Conservation (phyloP, 1,139 yeast genomes). For the Zygosaccharomyces pseudobailii region DNA sequence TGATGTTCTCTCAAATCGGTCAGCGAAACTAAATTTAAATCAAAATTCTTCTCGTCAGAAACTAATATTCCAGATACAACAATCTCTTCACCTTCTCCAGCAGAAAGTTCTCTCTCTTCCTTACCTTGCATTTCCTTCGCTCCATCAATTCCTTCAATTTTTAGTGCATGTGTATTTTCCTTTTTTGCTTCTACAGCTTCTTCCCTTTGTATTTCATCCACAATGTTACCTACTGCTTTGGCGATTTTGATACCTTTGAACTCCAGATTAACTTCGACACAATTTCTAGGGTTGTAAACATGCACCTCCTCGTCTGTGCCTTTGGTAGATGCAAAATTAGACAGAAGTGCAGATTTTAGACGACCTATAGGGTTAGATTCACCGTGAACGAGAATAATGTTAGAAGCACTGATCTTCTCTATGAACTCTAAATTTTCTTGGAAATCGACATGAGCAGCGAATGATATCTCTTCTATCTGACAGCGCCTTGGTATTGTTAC, state of each 20-base stretch:
- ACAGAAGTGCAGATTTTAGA: conserved; percentile 81
- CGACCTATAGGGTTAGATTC: conserved; percentile 98
- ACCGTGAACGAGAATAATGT: conserved; percentile 92
- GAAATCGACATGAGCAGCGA: conserved; percentile 98
- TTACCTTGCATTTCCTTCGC: conserved; percentile 21
- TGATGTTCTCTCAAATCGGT: conserved; percentile 81
- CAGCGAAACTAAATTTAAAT: conserved; percentile 71
- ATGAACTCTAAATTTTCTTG: conserved; percentile 90
- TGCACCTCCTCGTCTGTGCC: conserved; percentile 90
- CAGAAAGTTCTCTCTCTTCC: conserved; percentile 10
- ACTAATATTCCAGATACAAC: conserved; percentile 83
- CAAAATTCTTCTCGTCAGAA: conserved; percentile 73
- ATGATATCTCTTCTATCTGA: conserved; percentile 89
- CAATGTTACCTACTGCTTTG: conserved; percentile 74
- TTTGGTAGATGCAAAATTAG: conserved; percentile 76
- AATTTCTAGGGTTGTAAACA: conserved; percentile 88
- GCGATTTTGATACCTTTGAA: conserved; percentile 85
- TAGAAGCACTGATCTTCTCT: conserved; percentile 77
- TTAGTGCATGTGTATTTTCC: conserved; percentile 13
- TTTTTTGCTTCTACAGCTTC: conserved; percentile 16
- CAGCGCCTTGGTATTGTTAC: conserved; percentile 80
- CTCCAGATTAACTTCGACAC: conserved; percentile 70
- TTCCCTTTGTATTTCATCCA: conserved; percentile 43
- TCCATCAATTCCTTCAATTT: conserved; percentile 5
- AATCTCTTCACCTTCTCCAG: conserved; percentile 23